Evolutionary conservation across 2,329 filamentous ascomycete species (phyloP).

Genomic region (Aspergillus ustus): DNA sequence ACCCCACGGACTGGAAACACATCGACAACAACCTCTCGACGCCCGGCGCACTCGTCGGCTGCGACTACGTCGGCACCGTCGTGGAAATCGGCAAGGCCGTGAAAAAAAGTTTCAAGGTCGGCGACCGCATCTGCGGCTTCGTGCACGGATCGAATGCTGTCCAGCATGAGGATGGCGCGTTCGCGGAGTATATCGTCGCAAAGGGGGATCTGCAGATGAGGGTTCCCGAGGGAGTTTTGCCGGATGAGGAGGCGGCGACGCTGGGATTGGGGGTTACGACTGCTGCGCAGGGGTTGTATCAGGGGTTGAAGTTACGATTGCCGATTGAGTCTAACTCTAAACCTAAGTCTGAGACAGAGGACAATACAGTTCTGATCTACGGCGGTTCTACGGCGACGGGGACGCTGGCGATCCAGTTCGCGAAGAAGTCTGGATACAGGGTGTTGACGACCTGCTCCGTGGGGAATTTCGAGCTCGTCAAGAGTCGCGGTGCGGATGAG

Average conservation of each 20-base stretch:
- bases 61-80: slow-evolving; percentile 6
- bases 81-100: not conserved
- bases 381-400: slow-evolving; percentile 13
- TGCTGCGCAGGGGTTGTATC: slow-evolving; percentile 1
- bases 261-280: not conserved
- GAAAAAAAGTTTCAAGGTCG: not conserved
- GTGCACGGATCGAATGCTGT: not conserved
- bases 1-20: slow-evolving; percentile 6
- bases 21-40: not conserved
- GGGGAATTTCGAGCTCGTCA: slow-evolving; percentile 17
- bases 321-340: not conserved
- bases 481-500: slow-evolving; percentile 16
- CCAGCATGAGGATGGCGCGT: not conserved
- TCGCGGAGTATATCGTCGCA: not conserved
- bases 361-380: slow-evolving; percentile 6
- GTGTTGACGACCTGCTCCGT: slow-evolving; percentile 11
- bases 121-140: slow-evolving; percentile 5
- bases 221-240: not conserved
- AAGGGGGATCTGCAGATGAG: not conserved
- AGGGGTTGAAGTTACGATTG: not conserved
- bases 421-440: slow-evolving; percentile 6
- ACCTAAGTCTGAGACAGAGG: not conserved
- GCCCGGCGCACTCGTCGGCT: slow-evolving; percentile 10
- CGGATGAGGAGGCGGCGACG: slow-evolving; percentile 8
- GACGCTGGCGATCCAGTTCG: slow-evolving; percentile 6